Evolutionary conservation across 371 early-diverging fungal genomes (phyloP), one percentile per base, ranked within the genome.

Genomic region (Apophysomyces trapeziformis): DNA sequence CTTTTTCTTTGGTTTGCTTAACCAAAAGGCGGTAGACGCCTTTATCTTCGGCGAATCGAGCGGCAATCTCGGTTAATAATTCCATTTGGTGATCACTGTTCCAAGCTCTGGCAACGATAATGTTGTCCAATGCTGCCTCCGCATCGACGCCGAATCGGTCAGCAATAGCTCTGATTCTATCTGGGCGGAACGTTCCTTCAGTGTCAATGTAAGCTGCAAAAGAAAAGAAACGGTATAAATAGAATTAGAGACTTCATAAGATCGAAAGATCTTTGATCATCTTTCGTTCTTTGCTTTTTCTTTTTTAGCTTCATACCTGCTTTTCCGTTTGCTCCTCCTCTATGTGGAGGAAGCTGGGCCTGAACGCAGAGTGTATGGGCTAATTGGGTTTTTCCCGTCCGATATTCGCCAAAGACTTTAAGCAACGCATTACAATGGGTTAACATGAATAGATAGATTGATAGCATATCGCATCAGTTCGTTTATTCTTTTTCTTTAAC

Each of bases 61-160:
- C 88, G 13, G 92, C 86, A 6, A 93, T 65, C 57, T 89, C 86
- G 12, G 80, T 82, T 14, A 94, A 77, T 18, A 94, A 79, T 13
- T 92, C 94, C 86, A 90, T 88, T 68, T 94, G 95, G 63, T 94
- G 94, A 37, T 94, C 95, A 6, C 90, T 89, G 61, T 92, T 94
- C 75, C 83, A 92, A 3, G 94, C 94, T 44, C 94, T 79, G 4
- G 95, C 93, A 61, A 85, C 89, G 11, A 89, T 68, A 35, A 91
- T 83, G 59, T 91, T 91, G 18, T 92, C 91, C 8, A 91, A 70
- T 2, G 85, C 88, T 2, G 81, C 71, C 16, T 89, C 87, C 6
- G 86, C 69, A 57, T 94, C 92, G 11, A 91, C 68, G 9, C 85
- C 87, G 70, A 88, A 93, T n/a, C 94, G 79, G n/a, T 81, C 85